phyloP scores from a whole-genome alignment of 2,329 filamentous ascomycete species.

The Westerdykella ornata region DNA sequence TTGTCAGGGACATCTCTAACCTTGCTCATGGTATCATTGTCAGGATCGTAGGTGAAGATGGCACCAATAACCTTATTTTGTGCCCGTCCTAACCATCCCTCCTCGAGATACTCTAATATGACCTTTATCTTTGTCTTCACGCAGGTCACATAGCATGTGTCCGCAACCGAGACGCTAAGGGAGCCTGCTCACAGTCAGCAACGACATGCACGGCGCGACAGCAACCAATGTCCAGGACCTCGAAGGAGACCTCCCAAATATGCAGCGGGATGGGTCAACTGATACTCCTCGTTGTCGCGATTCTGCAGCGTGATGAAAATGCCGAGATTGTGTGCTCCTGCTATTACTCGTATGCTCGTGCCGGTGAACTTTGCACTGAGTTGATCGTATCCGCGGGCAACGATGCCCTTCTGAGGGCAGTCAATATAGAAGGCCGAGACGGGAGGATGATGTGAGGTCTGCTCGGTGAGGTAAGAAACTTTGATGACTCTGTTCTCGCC shows the following conservation, averaged over 20 bases:
- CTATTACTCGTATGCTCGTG: constrained; percentile 83
- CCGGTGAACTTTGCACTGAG: constrained; percentile 97
- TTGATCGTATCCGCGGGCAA: constrained; percentile 87
- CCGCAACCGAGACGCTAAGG: constrained; percentile 84
- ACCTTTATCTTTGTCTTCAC: constrained; percentile 85
- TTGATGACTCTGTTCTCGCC: constrained; percentile 53
- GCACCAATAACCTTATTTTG: constrained; percentile 90
- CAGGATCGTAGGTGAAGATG: constrained; percentile 82
- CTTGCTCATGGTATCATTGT: constrained; percentile 70
- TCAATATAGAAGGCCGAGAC: constrained; percentile 93
- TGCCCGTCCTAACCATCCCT: constrained; percentile 86
- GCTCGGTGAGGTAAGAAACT: constrained; percentile 91
- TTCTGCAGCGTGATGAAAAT: constrained; percentile 87
- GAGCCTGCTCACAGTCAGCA: constrained; percentile 45
- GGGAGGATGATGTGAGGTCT: constrained; percentile 95
- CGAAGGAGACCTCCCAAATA: constrained; percentile 82
- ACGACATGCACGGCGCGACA: neutral
- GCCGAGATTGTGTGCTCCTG: constrained; percentile 87
- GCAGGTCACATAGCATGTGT: constrained; percentile 82
- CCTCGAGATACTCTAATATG: constrained; percentile 87
- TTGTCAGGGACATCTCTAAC: constrained; percentile 82
- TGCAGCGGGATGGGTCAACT: constrained; percentile 89
- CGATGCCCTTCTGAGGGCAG: constrained; percentile 84
- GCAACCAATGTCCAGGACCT: constrained; percentile 36
- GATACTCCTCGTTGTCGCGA: constrained; percentile 81